These are phyloP conservation scores for Cercospora zeae-maydis DNA, from an alignment of 2,329 filamentous ascomycete species.

Conservation along the genomic window DNA sequence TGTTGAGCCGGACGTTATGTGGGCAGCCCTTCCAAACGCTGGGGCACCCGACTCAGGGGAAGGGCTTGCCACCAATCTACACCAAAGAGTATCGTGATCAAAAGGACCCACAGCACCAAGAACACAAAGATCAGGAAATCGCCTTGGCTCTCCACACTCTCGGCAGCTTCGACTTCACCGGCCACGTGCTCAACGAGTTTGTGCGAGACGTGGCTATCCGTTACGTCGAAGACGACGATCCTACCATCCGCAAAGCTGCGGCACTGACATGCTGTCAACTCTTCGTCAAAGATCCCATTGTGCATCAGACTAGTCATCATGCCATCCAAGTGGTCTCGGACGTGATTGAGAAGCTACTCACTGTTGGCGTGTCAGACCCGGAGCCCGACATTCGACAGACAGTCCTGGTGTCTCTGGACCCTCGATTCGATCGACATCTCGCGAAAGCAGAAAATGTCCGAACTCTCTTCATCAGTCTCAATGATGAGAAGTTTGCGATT, in stretches of 20 bases:
- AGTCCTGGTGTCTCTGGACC: slow-evolving; percentile 83
- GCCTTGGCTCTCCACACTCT: slow-evolving; percentile 90
- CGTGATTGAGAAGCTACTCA: slow-evolving; percentile 93
- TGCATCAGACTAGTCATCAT: slow-evolving; percentile 95
- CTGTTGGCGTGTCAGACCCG: slow-evolving; percentile 86
- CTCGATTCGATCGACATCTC: slow-evolving; percentile 93
- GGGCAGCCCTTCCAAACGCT: slow-evolving; percentile 88
- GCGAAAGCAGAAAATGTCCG: slow-evolving; percentile 96
- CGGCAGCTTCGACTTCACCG: slow-evolving; percentile 93
- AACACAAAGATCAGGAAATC: slow-evolving; percentile 77
- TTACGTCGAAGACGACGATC: slow-evolving; percentile 94
- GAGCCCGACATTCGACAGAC: slow-evolving; percentile 85
- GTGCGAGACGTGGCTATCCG: slow-evolving; percentile 97
- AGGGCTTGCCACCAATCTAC: slow-evolving; percentile 75
- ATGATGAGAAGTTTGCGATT: slow-evolving; percentile 90
- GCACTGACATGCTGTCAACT: slow-evolving; percentile 97
- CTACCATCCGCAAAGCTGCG: slow-evolving; percentile 88
- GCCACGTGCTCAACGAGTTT: slow-evolving; percentile 95
- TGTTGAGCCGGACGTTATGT: slow-evolving; percentile 90
- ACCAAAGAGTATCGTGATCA: slow-evolving; percentile 66
- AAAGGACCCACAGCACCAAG: slow-evolving; percentile 77
- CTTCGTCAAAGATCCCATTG: slow-evolving; percentile 93
- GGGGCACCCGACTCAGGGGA: slow-evolving; percentile 84
- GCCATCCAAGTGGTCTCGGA: slow-evolving; percentile 96
- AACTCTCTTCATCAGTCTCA: slow-evolving; percentile 89